A percentile compares a stretch with the other conserved stretches of the same genome.
These are phyloP conservation scores for Orbilia oligospora DNA, from an alignment of 2,329 filamentous ascomycete species.

Conservation along the genomic window DNA sequence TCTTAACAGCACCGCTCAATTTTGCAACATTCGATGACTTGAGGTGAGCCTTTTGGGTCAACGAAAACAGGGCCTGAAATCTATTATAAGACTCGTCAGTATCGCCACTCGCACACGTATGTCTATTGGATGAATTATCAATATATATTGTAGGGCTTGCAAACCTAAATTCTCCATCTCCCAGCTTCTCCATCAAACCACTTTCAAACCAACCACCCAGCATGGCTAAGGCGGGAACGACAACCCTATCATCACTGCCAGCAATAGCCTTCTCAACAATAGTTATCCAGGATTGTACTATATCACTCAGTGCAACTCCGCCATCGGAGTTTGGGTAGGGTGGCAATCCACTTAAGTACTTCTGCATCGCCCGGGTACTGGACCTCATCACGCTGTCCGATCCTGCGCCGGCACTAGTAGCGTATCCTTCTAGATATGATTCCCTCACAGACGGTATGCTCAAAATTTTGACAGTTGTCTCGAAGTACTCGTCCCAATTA, in stretches of 20 bases:
- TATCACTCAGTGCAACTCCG: constrained; percentile 66
- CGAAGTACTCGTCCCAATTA: constrained; percentile 74
- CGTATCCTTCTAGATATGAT: constrained; percentile 76
- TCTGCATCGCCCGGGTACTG: constrained; percentile 76
- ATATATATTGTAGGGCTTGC: constrained; percentile 5
- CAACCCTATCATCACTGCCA: constrained; percentile 75
- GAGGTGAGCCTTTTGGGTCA: constrained; percentile 83
- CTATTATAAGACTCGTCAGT: constrained; percentile 63
- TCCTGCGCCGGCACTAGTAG: constrained; percentile 82
- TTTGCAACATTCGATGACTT: constrained; percentile 86
- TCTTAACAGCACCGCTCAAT: constrained; percentile 82
- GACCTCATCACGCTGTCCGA: constrained; percentile 81
- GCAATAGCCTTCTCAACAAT: constrained; percentile 62
- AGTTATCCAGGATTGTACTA: constrained; percentile 66
- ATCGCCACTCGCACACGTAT: constrained; percentile 7
- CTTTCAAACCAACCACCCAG: constrained; percentile 72
- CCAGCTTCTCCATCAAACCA: constrained; percentile 69
- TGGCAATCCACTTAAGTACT: constrained; percentile 67
- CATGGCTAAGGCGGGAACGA: constrained; percentile 77
- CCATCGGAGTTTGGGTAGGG: constrained; percentile 65
- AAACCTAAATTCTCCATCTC: constrained; percentile 60
- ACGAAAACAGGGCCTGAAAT: constrained; percentile 76
- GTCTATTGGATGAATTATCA: constrained; percentile 1
- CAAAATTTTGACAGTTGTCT: constrained; percentile 71
- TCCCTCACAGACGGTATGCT: constrained; percentile 66